phyloP scores from a whole-genome alignment of 192 early-diverging fungal genomes.

The Glomus cerebriforme region DNA sequence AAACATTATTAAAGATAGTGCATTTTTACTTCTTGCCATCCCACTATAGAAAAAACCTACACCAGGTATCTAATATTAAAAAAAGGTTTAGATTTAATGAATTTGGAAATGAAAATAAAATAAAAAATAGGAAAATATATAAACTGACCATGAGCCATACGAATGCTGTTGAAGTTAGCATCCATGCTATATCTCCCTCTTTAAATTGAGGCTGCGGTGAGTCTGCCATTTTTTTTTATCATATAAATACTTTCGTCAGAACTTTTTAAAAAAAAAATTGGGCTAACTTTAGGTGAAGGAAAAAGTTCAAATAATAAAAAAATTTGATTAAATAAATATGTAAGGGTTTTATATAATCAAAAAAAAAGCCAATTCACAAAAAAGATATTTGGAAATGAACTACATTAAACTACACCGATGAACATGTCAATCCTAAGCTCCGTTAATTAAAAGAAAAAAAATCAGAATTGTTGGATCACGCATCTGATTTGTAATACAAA shows the following conservation, averaged over 20 bases:
- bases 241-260: background rate
- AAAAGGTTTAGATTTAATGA: background rate
- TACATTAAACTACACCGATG: too few species aligned
- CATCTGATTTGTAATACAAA: too few species aligned
- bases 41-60: conserved; percentile 70
- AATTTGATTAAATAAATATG: too few species aligned
- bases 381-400: too few species aligned
- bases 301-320: background rate
- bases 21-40: conserved; percentile 66
- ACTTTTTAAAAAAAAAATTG: background rate
- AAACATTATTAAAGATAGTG: conserved; percentile 62
- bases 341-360: too few species aligned
- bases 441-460: too few species aligned
- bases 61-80: conserved; percentile 48
- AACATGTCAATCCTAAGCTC: too few species aligned
- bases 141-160: background rate
- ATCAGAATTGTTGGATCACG: too few species aligned
- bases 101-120: background rate
- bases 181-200: background rate
- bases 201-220: background rate
- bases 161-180: background rate
- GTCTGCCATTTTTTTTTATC: background rate
- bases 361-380: too few species aligned
- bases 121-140: background rate
- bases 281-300: background rate